Evolutionary conservation across 805 yeast genomes (phyloP).

Genomic region (Starmerella roubikii): DNA sequence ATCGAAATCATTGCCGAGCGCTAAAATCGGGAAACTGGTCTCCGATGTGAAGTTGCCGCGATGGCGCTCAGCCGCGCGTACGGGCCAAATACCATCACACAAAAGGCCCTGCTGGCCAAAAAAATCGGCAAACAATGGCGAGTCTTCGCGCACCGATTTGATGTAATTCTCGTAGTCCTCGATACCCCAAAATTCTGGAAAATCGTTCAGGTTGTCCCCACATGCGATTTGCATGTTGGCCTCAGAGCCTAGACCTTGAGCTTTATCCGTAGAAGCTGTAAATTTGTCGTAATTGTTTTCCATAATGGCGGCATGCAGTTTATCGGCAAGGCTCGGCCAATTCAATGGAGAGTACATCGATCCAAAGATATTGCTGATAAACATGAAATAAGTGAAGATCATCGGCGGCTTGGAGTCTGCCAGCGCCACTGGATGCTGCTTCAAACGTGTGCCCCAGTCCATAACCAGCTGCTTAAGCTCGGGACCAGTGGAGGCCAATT

Average conservation of each 20-base stretch:
- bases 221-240: constrained; percentile 9
- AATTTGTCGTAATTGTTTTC: not conserved
- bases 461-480: constrained; percentile 5
- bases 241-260: not conserved
- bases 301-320: constrained; percentile 10
- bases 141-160: constrained; percentile 1
- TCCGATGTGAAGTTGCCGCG: constrained; percentile 3
- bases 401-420: constrained; percentile 6
- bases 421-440: constrained; percentile 4
- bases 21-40: constrained; percentile 7
- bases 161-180: constrained; percentile 4
- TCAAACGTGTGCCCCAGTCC: constrained; percentile 4
- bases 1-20: constrained; percentile 15
- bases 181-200: constrained; percentile 6
- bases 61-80: constrained; percentile 7
- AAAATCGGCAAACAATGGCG: constrained; percentile 3
- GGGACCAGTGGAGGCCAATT: not conserved
- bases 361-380: constrained; percentile 7
- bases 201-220: not conserved
- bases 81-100: constrained; percentile 6
- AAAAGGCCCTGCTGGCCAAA: constrained; percentile 4
- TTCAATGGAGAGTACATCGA: constrained; percentile 12
- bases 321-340: constrained; percentile 14
- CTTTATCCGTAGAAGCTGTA: not conserved
- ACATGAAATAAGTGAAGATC: constrained; percentile 5